A percentile compares a stretch with the other conserved stretches of the same genome.
Evolutionary conservation across 2,329 filamentous ascomycete species (phyloP).

Genomic region (Neonectria punicea): DNA sequence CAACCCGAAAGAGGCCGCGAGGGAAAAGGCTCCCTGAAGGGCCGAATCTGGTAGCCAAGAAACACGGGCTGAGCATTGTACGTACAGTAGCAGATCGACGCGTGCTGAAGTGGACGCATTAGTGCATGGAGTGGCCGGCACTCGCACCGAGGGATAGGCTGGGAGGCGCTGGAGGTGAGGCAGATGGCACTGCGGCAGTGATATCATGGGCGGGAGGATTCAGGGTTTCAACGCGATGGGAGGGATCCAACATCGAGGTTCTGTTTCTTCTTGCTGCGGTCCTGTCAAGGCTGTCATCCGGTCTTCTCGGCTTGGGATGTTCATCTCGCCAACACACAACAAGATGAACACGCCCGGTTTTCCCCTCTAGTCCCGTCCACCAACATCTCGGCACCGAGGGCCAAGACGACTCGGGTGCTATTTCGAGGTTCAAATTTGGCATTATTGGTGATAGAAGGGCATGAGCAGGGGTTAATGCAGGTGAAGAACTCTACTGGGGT

Average conservation of each 20-base stretch:
- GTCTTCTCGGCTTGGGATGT: background rate
- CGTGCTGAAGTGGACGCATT: slow-evolving; percentile 43
- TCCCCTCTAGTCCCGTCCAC: slow-evolving; percentile 19
- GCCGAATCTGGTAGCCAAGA: background rate
- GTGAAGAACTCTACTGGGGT: slow-evolving; percentile 10
- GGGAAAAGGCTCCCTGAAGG: slow-evolving; percentile 4
- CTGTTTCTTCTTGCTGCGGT: background rate
- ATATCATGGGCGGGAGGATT: slow-evolving; percentile 16
- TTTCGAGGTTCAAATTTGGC: slow-evolving; percentile 33
- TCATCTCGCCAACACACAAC: background rate
- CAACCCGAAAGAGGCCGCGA: slow-evolving; percentile 20
- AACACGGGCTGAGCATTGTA: background rate
- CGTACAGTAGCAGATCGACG: slow-evolving; percentile 15
- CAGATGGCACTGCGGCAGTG: slow-evolving; percentile 10
- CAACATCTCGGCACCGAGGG: slow-evolving; percentile 20
- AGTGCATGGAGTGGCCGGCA: slow-evolving; percentile 34
- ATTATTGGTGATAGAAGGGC: slow-evolving; percentile 30
- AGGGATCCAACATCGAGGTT: slow-evolving; percentile 3
- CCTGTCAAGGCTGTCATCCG: slow-evolving; percentile 10
- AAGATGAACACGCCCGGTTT: slow-evolving; percentile 18
- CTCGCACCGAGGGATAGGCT: slow-evolving; percentile 34
- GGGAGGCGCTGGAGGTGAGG: slow-evolving; percentile 19
- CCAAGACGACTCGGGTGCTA: slow-evolving; percentile 37
- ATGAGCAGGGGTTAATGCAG: slow-evolving; percentile 12
- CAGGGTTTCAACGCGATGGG: slow-evolving; percentile 8